These are phyloP conservation scores for Spinacia oleracea DNA, from an alignment of 179 eudicot species.

Conservation along the genomic window DNA sequence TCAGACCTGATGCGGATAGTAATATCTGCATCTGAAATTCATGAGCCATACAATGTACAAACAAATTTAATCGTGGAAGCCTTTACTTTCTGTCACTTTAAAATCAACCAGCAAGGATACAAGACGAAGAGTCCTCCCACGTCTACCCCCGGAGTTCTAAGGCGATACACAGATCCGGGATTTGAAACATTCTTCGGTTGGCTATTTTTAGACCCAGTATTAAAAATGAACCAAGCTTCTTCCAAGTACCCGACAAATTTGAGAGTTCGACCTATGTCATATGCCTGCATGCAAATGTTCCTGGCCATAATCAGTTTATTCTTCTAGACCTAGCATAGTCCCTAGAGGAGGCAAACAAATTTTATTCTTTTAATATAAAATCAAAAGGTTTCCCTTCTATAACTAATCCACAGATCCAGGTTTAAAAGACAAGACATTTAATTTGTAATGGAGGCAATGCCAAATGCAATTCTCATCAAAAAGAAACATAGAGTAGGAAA, in stretches of 20 bases:
- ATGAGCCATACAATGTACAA: constrained; percentile 15
- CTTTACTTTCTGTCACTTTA: constrained; percentile 4
- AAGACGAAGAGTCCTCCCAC: not conserved
- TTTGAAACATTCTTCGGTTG: not conserved
- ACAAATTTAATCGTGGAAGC: constrained; percentile 1
- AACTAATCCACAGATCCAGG: too few relatives aligned
- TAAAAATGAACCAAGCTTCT: not conserved
- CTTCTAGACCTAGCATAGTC: not conserved
- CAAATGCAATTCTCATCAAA: too few relatives aligned
- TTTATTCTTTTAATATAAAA: too few relatives aligned
- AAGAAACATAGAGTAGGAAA: too few relatives aligned
- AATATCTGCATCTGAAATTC: constrained; percentile 6
- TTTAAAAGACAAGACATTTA: too few relatives aligned
- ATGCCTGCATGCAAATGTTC: not conserved
- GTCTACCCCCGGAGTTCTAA: not conserved
- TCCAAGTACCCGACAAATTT: not conserved
- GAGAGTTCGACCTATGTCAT: not conserved
- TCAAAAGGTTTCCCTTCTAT: too few relatives aligned
- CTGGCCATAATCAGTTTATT: not conserved
- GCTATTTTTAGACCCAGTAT: not conserved
- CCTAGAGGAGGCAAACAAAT: not conserved
- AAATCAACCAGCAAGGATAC: not conserved
- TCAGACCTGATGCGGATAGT: not conserved
- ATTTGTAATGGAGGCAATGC: too few relatives aligned
- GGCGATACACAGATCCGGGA: not conserved